phyloP scores from a whole-genome alignment of 2,329 filamentous ascomycete genomes.

The Capronia epimyces region DNA sequence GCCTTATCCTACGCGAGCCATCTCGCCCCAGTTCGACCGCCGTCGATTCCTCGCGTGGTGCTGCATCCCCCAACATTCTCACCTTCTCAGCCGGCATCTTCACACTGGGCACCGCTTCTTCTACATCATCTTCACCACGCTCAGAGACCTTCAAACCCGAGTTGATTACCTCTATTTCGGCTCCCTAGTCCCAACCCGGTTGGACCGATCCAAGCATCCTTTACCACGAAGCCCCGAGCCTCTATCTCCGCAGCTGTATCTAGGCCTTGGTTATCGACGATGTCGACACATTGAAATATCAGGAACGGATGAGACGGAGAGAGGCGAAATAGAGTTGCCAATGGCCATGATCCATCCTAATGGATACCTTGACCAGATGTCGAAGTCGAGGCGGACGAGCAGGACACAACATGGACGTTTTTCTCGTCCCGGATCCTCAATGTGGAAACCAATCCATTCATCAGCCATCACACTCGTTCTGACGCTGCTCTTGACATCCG shows the following conservation, averaged over 20 bases:
- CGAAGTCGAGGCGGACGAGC: neutral
- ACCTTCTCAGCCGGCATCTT: too few relatives aligned
- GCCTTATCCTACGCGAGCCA: neutral
- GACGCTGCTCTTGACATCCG: constrained; percentile 1
- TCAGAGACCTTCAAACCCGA: too few relatives aligned
- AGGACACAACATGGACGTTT: neutral
- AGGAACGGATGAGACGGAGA: constrained; percentile 4
- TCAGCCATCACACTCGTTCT: constrained; percentile 4
- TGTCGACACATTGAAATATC: neutral
- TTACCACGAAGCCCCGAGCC: neutral
- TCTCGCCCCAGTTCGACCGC: neutral
- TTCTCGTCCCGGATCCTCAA: neutral
- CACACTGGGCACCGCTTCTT: too few relatives aligned
- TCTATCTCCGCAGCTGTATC: neutral
- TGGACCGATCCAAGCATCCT: neutral
- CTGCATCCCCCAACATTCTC: too few relatives aligned
- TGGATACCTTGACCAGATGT: neutral
- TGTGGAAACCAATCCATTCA: neutral
- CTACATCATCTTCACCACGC: too few relatives aligned
- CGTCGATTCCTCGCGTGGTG: too few relatives aligned
- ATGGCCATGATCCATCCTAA: constrained; percentile 1
- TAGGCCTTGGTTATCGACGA: neutral
- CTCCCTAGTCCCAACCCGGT: too few relatives aligned
- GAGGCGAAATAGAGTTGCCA: neutral
- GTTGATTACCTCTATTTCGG: too few relatives aligned